Evolutionary conservation across 2,329 filamentous ascomycete species (phyloP).

Genomic region (Westerdykella ornata): DNA sequence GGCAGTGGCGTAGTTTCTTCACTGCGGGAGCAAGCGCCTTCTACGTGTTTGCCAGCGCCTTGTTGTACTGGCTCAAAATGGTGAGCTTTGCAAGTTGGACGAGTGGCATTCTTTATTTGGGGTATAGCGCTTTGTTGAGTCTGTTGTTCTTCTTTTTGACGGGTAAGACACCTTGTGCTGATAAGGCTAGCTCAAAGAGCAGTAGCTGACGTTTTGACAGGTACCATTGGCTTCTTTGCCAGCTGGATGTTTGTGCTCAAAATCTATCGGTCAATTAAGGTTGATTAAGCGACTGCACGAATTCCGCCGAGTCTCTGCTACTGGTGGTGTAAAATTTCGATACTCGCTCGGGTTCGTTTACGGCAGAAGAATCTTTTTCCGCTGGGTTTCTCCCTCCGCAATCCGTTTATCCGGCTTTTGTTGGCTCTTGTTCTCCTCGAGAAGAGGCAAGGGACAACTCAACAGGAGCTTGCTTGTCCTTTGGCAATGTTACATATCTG

Average conservation of each 20-base stretch:
- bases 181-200: constrained; percentile 74
- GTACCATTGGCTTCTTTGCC: constrained; percentile 90
- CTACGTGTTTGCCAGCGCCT: constrained; percentile 86
- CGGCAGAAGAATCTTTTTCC: too few species aligned
- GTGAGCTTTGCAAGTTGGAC: constrained; percentile 78
- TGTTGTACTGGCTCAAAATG: constrained; percentile 86
- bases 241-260: constrained; percentile 91
- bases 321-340: too few species aligned
- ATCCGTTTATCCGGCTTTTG: too few species aligned
- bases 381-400: too few species aligned
- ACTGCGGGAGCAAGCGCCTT: constrained; percentile 83
- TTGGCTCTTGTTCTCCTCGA: too few species aligned
- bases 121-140: constrained; percentile 83
- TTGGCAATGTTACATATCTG: too few species aligned
- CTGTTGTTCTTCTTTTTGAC: constrained; percentile 91
- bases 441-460: too few species aligned
- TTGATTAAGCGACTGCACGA: constrained; percentile 56
- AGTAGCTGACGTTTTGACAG: constrained; percentile 42
- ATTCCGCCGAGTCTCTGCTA: too few species aligned
- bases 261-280: constrained; percentile 97
- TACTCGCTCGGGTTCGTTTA: too few species aligned
- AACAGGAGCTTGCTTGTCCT: too few species aligned
- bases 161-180: constrained; percentile 78
- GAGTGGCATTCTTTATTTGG: constrained; percentile 83
- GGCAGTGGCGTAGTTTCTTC: constrained; percentile 95